Evolutionary conservation across 2,329 filamentous ascomycete species (phyloP), one percentile per base, ranked within the genome.

Genomic region (Tolypocladium inflatum): DNA sequence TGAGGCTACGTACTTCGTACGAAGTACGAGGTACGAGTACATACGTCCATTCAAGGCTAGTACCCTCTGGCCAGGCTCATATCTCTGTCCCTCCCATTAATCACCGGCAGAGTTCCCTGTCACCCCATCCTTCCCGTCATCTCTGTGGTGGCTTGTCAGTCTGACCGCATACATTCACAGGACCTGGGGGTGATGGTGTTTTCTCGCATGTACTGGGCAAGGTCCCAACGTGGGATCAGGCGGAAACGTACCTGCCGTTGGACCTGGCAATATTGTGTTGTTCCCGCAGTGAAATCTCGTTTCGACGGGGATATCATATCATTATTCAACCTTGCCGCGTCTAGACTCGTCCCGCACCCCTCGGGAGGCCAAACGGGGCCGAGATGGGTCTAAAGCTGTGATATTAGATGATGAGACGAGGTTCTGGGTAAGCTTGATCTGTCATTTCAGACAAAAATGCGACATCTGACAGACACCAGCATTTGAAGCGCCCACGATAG

Each of bases 391-490:
- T 17, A 19, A 17, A 23, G 48, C 30, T 19, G 21, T 5, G 33
- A 56, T 45, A 35, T 56, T n/a, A n/a, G 55, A 51, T 19, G 57
- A 60, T 56, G 57, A 55, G 35, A 43, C 10, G 17, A 37, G 26
- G 26, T 43, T 33, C 51, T 23, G 42, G 9, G 33, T 33, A 52
- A 37, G 59, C 50, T 51, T 61, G 61, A 63, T 59, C 45, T 60
- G 41, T 61, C 59, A 63, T 54, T 58, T 59, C 41, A 17, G 23
- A 39, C 30, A 48, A 48, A 48, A 57, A 52, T 54, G 23, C 56
- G 62, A 63, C 45, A 59, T 58, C 56, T 64, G 61, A 64, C 60
- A 41, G 55, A 51, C 54, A 17, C 35, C 19, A 41, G 37, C 55
- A 56, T 61, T 54, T 56, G 9, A 35, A 60, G 15, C 17, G 11